phyloP scores from a whole-genome alignment of 1,139 yeast genomes.

The Insectozyma bohioensis region DNA sequence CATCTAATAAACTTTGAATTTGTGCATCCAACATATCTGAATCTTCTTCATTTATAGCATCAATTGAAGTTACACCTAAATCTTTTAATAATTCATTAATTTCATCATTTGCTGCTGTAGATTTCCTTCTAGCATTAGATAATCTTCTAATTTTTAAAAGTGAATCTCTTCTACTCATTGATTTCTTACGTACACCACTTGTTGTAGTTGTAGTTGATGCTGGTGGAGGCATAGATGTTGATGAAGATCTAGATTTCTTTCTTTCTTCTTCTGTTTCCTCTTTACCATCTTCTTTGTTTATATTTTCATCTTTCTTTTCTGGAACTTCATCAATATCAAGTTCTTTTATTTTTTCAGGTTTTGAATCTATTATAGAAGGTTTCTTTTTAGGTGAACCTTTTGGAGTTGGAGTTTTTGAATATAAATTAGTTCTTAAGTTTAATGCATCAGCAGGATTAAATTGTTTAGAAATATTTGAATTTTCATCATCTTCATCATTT shows the following conservation, averaged over 20 bases:
- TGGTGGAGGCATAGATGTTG: constrained; percentile 1
- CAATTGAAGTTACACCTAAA: constrained; percentile 38
- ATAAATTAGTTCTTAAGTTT: constrained; percentile 48
- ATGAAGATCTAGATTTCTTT: background rate
- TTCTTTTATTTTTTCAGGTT: constrained; percentile 2
- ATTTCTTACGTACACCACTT: constrained; percentile 9
- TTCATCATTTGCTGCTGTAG: constrained; percentile 44
- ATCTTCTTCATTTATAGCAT: constrained; percentile 36
- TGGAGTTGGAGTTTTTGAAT: constrained; percentile 25
- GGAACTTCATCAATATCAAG: constrained; percentile 1
- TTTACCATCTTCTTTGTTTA: too few species aligned
- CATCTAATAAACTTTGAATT: constrained; percentile 34
- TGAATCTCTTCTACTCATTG: constrained; percentile 17
- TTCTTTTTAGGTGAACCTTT: constrained; percentile 15
- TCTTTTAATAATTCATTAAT: constrained; percentile 39
- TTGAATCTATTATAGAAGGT: constrained; percentile 6
- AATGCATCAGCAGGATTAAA: constrained; percentile 57
- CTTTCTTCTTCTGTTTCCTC: too few species aligned
- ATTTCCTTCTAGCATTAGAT: constrained; percentile 40
- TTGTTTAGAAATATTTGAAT: constrained; percentile 25
- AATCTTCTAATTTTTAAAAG: constrained; percentile 26
- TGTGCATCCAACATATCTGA: constrained; percentile 37
- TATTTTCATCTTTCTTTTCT: background rate
- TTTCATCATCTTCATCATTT: constrained; percentile 24
- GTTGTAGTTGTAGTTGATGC: background rate